Evolutionary conservation across 192 early-diverging fungal genomes (phyloP), one percentile per base, ranked within the genome.

Genomic region (Linderina pennispora): DNA sequence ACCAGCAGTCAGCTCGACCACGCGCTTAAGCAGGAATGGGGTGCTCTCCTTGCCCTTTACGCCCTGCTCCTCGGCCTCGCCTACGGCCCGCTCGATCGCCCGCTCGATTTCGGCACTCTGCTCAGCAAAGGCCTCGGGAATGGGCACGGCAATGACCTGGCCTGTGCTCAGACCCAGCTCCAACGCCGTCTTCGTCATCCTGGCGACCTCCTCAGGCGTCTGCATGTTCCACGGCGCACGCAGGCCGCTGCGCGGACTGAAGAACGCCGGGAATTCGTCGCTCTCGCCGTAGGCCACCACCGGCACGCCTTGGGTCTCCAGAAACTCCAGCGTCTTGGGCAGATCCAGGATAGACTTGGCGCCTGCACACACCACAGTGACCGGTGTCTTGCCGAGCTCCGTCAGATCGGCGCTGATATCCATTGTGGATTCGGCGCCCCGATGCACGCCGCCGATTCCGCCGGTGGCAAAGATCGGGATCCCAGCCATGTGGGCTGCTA

Each of bases 291-390:
- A 79, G 0, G 92, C 89, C 2, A 86, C 73, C 0, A 96, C 93
- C 2, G 91, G 81, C 1, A 98, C 96, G 22, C 96, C 96, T 61
- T 90, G 84, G 0, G 91, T 94, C 63, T 97, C 90, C 65, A 96
- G 57, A 43, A 80, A 87, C 60, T 98, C 96, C 6, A 98, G 67
- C 0, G 96, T 98, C 47, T 84, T 84, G 43, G 71, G 79, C 62
- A 98, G 87, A 58, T 97, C 93, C 17, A 98, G 70, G 24, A 98
- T 98, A n/a, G 88, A 85, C 53, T 98, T 98, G 13, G 87, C 91
- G 45, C 96, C 96, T 0, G 96, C 90, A 63, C 93, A 98, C 1
- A 98, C 84, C 3, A 98, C 96, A 0, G 96, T 79, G 3, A 98
- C 87, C 5, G 96, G 90, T 0, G 96, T 94, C 24, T 82, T 64